Conservation (phyloP, 768 basidiomycete species). For the Tricholoma flavovirens region DNA sequence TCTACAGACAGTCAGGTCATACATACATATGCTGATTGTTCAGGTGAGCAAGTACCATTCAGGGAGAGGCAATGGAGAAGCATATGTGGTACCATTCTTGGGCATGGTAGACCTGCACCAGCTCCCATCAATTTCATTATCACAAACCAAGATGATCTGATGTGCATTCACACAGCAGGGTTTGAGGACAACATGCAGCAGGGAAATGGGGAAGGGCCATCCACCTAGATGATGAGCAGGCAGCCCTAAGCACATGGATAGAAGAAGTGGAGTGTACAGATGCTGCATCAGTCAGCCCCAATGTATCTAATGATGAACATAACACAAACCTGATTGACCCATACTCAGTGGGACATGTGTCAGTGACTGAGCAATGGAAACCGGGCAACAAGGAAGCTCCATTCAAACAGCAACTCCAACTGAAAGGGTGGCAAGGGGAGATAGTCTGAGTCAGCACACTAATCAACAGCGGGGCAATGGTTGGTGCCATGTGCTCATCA, state of each 20-base stretch:
- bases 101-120: neutral
- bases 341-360: too few species aligned
- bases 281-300: too few species aligned
- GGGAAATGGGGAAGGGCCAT: conserved; percentile 10
- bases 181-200: neutral
- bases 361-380: neutral
- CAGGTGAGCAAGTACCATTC: neutral
- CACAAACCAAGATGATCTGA: neutral
- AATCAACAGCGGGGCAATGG: too few species aligned
- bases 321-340: neutral
- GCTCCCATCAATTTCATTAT: neutral
- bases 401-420: conserved; percentile 18
- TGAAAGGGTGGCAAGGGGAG: too few species aligned
- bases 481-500: too few species aligned
- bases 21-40: neutral
- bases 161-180: neutral
- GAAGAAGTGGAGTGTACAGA: too few species aligned
- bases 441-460: too few species aligned
- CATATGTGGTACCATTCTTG: neutral
- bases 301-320: neutral
- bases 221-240: neutral
- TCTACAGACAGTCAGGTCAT: neutral
- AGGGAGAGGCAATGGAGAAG: too few species aligned
- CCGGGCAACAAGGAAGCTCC: conserved; percentile 2
- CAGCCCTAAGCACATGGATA: too few species aligned